These are phyloP conservation scores for Lactarius psammicola DNA, from an alignment of 768 basidiomycete genomes.

Conservation along the genomic window DNA sequence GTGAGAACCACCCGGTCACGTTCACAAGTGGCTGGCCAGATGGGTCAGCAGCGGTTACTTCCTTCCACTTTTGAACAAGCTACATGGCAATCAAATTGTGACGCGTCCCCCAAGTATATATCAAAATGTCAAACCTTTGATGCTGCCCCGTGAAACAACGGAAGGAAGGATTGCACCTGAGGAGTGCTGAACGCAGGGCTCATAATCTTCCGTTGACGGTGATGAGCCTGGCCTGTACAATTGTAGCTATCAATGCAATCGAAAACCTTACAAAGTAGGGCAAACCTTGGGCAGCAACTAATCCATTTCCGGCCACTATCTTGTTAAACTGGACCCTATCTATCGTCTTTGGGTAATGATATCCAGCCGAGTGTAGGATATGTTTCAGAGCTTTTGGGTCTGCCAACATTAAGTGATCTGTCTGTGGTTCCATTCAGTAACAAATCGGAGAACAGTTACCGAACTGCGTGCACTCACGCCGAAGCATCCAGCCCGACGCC, in stretches of 20 bases:
- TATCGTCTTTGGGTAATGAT: slow-evolving; percentile 27
- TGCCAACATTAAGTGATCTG: neutral
- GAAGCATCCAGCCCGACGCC: slow-evolving; percentile 29
- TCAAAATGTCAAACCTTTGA: slow-evolving; percentile 24
- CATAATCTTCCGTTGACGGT: slow-evolving; percentile 33
- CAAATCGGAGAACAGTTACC: neutral
- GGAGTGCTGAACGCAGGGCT: slow-evolving; percentile 31
- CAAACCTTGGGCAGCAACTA: slow-evolving; percentile 29
- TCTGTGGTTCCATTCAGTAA: slow-evolving; percentile 21
- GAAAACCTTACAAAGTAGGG: neutral
- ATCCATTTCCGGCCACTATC: slow-evolving; percentile 26
- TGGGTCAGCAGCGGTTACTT: slow-evolving; percentile 16
- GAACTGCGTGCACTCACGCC: slow-evolving; percentile 25
- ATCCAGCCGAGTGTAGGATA: slow-evolving; percentile 34
- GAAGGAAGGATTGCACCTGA: slow-evolving; percentile 31
- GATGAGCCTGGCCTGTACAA: slow-evolving; percentile 28
- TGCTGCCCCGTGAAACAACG: slow-evolving; percentile 29
- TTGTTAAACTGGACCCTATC: slow-evolving; percentile 19
- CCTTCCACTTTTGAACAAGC: slow-evolving; percentile 33
- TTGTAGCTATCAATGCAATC: neutral
- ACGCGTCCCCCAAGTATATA: neutral
- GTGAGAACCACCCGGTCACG: slow-evolving; percentile 29
- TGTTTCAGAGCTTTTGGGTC: slow-evolving; percentile 32
- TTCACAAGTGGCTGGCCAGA: slow-evolving; percentile 23
- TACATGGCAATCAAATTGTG: neutral